These are phyloP conservation scores for Speleostelium caveatum DNA, from an alignment of 78 protist species.

Conservation along the genomic window DNA sequence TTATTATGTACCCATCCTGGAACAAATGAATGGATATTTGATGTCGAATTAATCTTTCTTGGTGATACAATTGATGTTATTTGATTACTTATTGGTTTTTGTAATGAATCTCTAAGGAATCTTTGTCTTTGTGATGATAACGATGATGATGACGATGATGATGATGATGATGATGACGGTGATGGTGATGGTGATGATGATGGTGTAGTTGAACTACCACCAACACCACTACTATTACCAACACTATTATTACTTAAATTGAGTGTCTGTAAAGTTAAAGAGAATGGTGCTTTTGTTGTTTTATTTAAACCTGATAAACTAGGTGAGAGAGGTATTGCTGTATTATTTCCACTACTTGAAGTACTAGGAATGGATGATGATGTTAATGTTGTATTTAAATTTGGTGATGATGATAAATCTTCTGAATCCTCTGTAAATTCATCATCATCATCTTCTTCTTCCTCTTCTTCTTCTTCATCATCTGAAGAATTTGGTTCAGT, in stretches of 20 bases:
- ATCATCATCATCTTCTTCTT: constrained; percentile 17
- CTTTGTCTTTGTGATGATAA: neutral
- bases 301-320: neutral
- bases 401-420: neutral
- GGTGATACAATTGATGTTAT: neutral
- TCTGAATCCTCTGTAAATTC: neutral
- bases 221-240: constrained; percentile 2
- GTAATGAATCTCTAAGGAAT: neutral
- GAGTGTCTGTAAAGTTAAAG: neutral
- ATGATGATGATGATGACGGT: neutral
- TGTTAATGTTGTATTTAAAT: too few relatives aligned
- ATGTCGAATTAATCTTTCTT: constrained; percentile 28
- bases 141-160: neutral
- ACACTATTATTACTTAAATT: neutral
- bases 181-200: constrained; percentile 33
- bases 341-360: neutral
- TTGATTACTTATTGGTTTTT: neutral
- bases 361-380: neutral
- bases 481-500: neutral
- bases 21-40: constrained; percentile 4
- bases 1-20: constrained; percentile 20
- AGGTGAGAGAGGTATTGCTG: neutral
- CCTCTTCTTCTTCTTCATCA: constrained; percentile 49
- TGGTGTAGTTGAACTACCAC: constrained; percentile 10
- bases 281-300: neutral